Evolutionary conservation across 2,329 filamentous ascomycete species (phyloP).

Genomic region (Ceratocystis huliohia): DNA sequence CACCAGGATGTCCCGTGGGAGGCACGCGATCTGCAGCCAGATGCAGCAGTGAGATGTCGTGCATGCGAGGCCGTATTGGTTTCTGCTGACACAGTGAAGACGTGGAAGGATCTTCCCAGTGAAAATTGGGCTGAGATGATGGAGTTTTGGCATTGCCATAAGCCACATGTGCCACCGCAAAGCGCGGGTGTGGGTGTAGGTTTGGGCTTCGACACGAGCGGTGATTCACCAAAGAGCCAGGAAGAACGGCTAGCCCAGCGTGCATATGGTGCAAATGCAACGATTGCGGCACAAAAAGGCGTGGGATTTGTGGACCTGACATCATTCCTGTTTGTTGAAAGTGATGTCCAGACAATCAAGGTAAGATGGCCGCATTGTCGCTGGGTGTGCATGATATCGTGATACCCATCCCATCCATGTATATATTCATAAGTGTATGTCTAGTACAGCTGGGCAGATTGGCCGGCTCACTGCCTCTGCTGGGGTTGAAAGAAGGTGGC

Average conservation of each 20-base stretch:
- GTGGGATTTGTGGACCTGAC: constrained; percentile 71
- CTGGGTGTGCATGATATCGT: neutral
- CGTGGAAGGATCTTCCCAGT: constrained; percentile 88
- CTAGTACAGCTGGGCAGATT: neutral
- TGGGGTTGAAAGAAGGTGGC: constrained; percentile 49
- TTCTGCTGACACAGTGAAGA: constrained; percentile 30
- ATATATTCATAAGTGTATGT: neutral
- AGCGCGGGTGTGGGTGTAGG: neutral
- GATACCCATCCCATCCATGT: neutral
- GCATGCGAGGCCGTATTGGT: constrained; percentile 32
- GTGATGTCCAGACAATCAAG: constrained; percentile 45
- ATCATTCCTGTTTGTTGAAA: constrained; percentile 56
- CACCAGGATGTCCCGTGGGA: constrained; percentile 42
- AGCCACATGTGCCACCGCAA: constrained; percentile 52
- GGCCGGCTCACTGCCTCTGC: neutral
- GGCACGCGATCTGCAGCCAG: constrained; percentile 35
- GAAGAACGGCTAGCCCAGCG: constrained; percentile 43
- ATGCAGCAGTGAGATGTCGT: constrained; percentile 34
- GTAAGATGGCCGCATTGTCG: constrained; percentile 27
- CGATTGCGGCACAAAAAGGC: constrained; percentile 51
- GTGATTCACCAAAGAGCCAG: constrained; percentile 28
- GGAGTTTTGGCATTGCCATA: constrained; percentile 99
- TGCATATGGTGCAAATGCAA: constrained; percentile 73
- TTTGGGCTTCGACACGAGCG: neutral
- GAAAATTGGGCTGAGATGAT: constrained; percentile 99